These are phyloP conservation scores for Eucalyptus cloeziana DNA, from an alignment of 345 rosid genomes.

Conservation along the genomic window DNA sequence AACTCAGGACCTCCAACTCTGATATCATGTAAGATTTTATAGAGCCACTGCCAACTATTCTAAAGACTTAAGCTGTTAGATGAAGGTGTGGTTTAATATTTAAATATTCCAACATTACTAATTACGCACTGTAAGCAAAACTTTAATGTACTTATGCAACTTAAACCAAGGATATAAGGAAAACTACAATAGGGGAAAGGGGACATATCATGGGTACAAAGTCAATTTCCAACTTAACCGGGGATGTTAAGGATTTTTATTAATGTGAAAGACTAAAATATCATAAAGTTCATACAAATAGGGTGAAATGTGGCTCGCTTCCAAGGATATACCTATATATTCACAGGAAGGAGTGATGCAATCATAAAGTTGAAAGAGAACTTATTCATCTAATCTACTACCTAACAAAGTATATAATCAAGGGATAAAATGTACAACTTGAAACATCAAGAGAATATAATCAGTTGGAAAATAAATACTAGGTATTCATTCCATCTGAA, in stretches of 20 bases:
- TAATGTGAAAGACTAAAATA: neutral
- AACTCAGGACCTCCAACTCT: too few relatives aligned
- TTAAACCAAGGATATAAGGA: neutral
- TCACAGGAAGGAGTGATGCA: neutral
- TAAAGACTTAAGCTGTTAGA: too few relatives aligned
- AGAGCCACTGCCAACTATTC: too few relatives aligned
- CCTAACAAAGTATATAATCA: neutral
- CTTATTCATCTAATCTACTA: neutral
- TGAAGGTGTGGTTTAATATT: too few relatives aligned
- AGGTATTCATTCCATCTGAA: neutral
- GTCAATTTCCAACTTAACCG: neutral
- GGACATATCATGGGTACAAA: neutral
- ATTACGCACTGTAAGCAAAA: neutral
- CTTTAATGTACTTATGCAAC: neutral
- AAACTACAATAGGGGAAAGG: neutral
- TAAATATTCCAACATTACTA: too few relatives aligned
- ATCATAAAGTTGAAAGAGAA: neutral
- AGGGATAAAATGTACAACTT: neutral
- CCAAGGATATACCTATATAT: neutral
- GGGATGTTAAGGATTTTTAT: neutral
- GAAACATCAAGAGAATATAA: neutral
- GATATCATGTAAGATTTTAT: too few relatives aligned
- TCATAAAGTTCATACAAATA: neutral
- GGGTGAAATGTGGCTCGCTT: neutral
- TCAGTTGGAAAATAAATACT: neutral